Conservation (phyloP, 108 stramenopile genomes). For the Nitzschia sp. region DNA sequence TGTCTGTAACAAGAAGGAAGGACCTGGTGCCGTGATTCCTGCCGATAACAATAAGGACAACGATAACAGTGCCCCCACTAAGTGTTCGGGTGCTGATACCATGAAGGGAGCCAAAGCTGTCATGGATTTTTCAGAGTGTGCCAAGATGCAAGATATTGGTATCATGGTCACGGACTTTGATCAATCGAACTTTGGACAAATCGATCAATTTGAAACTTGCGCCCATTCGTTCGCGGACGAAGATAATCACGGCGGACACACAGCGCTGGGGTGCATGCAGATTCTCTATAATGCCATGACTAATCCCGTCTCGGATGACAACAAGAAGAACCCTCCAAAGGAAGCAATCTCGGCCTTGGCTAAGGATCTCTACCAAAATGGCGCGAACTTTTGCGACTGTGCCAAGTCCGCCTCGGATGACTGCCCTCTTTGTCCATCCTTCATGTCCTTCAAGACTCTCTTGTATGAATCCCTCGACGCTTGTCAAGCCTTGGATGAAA, state of each 20-base stretch:
- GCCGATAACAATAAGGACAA: slow-evolving; percentile 13
- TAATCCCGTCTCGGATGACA: slow-evolving; percentile 51
- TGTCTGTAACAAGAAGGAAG: slow-evolving; percentile 56
- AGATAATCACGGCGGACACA: slow-evolving; percentile 64
- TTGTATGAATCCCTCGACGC: slow-evolving; percentile 88
- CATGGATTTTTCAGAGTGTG: slow-evolving; percentile 67
- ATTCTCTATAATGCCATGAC: slow-evolving; percentile 66
- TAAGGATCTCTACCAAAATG: slow-evolving; percentile 62
- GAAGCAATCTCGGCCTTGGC: slow-evolving; percentile 75
- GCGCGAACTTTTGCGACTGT: slow-evolving; percentile 82
- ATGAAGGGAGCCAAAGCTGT: slow-evolving; percentile 60
- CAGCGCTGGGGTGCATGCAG: slow-evolving; percentile 83
- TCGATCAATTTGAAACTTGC: slow-evolving; percentile 87
- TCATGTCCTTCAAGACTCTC: slow-evolving; percentile 82
- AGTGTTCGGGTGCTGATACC: slow-evolving; percentile 65
- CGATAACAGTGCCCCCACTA: slow-evolving; percentile 26
- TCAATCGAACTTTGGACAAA: slow-evolving; percentile 83
- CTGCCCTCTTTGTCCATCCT: slow-evolving; percentile 73
- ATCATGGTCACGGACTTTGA: slow-evolving; percentile 84
- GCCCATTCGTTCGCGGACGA: slow-evolving; percentile 66
- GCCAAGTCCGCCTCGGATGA: slow-evolving; percentile 48
- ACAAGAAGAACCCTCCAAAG: slow-evolving; percentile 41
- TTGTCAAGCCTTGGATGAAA: slow-evolving; percentile 82
- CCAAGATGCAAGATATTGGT: slow-evolving; percentile 57
- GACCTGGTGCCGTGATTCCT: slow-evolving; percentile 27